Evolutionary conservation across 2,329 filamentous ascomycete genomes (phyloP), one percentile per base, ranked within the genome.

Genomic region (Byssoonygena ceratinophila): DNA sequence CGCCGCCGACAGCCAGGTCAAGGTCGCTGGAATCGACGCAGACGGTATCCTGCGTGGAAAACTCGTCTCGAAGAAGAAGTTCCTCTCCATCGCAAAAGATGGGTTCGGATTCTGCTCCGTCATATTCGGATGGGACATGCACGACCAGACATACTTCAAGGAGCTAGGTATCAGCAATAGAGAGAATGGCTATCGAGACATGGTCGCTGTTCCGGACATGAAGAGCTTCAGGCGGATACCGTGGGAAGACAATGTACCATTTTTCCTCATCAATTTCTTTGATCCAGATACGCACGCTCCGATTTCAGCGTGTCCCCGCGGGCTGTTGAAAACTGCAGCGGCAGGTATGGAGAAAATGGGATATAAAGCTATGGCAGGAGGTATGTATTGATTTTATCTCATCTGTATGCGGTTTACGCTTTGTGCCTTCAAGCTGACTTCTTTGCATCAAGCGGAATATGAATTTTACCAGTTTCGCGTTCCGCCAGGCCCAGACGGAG

Each of bases 111-210:
- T 95, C 75, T 95, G 90, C 74, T 92, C 86, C 18, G 88, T 95
- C 59, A 82, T 95, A 59, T 95, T 94, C 63, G 89, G 90, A 66
- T 95, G 90, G 90, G 89, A 96, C 70, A 94, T 95, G 87, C 89
- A 96, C 69, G 90, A 96, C 64, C 77, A 82, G 73, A 94, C 87
- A 9, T 96, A 95, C 68, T 83, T 87, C 66, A 81, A 78, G 61
- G 89, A 95, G 71, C 79, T 95, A 58, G 79, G 80, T 63, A 84
- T 95, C 67, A 92, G 87, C 71, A 95, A 94, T 71, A 85, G 86
- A 60, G 83, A 87, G 63, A 95, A 94, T 66, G 89, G 89, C 40
- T 95, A 94, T 69, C 80, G 84, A 58, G 90, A 95, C 67, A 72
- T 95, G 40, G 77, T 94, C 47, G 89, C 90, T 12, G 74, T 91